A percentile compares a stretch with the other conserved stretches of the same genome.
Evolutionary conservation across 257 asterid species (phyloP).

Genomic region (Phtheirospermum japonicum): DNA sequence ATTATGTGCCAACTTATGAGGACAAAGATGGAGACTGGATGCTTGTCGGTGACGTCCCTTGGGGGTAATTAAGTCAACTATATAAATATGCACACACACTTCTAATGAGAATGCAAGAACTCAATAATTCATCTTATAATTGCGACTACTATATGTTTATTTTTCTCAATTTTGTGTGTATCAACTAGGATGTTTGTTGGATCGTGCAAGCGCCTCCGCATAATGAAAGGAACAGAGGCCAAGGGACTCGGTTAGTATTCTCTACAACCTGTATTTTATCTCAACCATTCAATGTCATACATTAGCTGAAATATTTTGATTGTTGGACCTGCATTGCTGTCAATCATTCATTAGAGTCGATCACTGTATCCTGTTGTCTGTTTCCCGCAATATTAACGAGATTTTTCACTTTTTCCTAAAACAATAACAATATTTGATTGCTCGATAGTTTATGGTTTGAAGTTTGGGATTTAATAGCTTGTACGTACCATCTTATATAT

Average conservation of each 20-base stretch:
- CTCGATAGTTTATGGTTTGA: no score
- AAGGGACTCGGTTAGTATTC: conserved; percentile 56
- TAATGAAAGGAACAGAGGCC: conserved; percentile 64
- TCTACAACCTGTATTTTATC: background rate
- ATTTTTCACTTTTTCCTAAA: no score
- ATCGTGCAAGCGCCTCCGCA: conserved; percentile 66
- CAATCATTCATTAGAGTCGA: no score
- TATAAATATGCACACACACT: background rate
- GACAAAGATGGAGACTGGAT: conserved; percentile 92
- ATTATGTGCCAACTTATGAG: conserved; percentile 73
- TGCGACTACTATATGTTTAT: conserved; percentile 5
- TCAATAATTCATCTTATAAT: conserved; percentile 15
- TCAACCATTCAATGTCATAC: background rate
- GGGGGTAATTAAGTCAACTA: conserved; percentile 49
- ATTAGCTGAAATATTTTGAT: no score
- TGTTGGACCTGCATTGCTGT: no score
- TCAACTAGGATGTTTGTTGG: conserved; percentile 50
- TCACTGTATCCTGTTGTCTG: no score
- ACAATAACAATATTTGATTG: no score
- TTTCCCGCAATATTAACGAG: no score
- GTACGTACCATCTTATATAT: no score
- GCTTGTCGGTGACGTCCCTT: conserved; percentile 82
- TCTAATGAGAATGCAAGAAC: conserved; percentile 2
- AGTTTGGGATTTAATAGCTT: no score
- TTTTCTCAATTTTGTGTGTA: conserved; percentile 4